Base-by-base conservation (phyloP, 495 filamentous ascomycete species). In the Lasiosphaeris hirsuta region DNA sequence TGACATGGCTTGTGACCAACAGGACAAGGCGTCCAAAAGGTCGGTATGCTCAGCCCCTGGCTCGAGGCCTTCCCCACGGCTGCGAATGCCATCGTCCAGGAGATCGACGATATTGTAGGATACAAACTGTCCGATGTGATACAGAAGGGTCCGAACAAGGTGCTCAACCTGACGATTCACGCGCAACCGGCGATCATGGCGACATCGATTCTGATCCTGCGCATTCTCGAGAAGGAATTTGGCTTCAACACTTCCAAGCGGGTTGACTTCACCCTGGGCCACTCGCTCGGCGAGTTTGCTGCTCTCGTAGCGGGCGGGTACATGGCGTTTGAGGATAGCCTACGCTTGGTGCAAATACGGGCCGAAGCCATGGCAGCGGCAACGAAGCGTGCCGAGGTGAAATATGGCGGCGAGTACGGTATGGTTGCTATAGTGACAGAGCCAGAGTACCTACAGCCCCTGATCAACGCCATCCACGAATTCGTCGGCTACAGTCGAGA, bases 171-270 rank as follows among this genome's bases (percentile, higher is more conserved):
- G 47, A 97, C 94, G 10, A 84, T 86, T 56, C 90, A 96, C 65
- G 87, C 94, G 9, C 94, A 98, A 71, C 94, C 94, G 0, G 93
- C 94, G 46, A 94, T 97, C 70, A 93, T 98, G 87, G 89, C 92
- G 11, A 90, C 90, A 5, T 95, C 90, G 19, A 82, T 97, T 63
- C 76, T 96, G 19, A 96, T 97, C 60, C 83, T 97, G 36, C 86
- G 90, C 46, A 87, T 98, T 54, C 81, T 98, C 49, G 90, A 97
- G 70, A 70, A 83, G 36, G 87, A 96, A 45, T 96, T 92, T 61
- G 86, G 80, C 11, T 96, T 97, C 70, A 73, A 84, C 43, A 81
- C 82, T 7, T 69, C 74, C 8, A 82, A 89, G 34, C 73, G 86
- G 15, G 84, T 87, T 2, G 88, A 96, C 68, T 83, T 93, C 34